Evolutionary conservation across 2,329 filamentous ascomycete genomes (phyloP).

Genomic region (Neofusicoccum umdonicola): DNA sequence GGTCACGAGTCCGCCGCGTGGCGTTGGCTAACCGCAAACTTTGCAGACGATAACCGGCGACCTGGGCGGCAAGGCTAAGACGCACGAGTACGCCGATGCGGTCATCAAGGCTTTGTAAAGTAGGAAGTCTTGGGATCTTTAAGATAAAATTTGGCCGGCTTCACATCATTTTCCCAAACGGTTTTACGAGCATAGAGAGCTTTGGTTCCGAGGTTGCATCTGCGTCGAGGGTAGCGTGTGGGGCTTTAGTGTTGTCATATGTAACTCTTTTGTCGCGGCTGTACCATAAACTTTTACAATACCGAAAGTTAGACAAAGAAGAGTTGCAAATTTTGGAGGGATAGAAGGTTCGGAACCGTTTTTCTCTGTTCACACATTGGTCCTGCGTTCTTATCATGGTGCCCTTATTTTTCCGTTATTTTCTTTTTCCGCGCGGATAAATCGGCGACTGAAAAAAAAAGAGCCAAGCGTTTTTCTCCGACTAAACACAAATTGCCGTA

Average conservation of each 20-base stretch:
- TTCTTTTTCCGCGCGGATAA: background rate
- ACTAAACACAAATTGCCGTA: constrained; percentile 10
- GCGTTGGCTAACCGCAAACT: constrained; percentile 16
- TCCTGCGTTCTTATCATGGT: background rate
- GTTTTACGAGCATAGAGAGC: background rate
- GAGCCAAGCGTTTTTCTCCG: background rate
- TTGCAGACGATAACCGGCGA: constrained; percentile 79
- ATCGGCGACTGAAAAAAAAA: background rate
- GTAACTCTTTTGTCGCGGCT: constrained; percentile 7
- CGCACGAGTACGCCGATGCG: constrained; percentile 85
- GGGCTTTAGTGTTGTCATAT: background rate
- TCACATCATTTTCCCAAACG: background rate
- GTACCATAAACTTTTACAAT: background rate
- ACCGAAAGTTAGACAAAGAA: background rate
- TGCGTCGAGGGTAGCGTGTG: background rate
- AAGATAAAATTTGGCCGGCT: background rate
- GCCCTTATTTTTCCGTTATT: background rate
- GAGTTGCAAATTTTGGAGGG: background rate
- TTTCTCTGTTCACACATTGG: background rate
- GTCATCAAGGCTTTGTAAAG: constrained; percentile 67
- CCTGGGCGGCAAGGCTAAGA: constrained; percentile 94
- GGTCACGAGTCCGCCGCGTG: background rate
- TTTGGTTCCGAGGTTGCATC: background rate
- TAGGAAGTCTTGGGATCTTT: background rate
- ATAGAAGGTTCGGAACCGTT: background rate